Evolutionary conservation across 768 basidiomycete genomes (phyloP).

Genomic region (Serendipita indica): DNA sequence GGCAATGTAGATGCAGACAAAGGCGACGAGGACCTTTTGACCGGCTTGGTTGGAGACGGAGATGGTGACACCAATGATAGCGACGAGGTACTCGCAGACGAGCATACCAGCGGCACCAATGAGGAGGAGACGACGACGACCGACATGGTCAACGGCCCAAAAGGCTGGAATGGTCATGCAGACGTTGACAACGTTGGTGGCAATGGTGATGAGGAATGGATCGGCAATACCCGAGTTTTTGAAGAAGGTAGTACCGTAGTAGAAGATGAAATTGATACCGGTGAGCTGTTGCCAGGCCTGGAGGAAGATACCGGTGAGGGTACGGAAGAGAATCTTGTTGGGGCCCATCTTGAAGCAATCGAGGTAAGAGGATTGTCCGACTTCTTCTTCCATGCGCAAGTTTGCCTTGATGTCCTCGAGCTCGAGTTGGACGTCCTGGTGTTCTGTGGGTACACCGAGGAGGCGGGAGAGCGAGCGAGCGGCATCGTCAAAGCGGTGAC

Average conservation of each 20-base stretch:
- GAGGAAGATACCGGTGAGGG: slow-evolving; percentile 65
- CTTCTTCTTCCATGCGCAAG: slow-evolving; percentile 43
- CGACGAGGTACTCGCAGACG: slow-evolving; percentile 71
- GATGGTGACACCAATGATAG: slow-evolving; percentile 41
- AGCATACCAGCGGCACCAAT: slow-evolving; percentile 72
- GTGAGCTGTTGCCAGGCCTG: slow-evolving; percentile 73
- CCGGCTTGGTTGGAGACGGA: slow-evolving; percentile 34
- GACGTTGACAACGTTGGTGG: slow-evolving; percentile 63
- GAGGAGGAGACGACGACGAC: slow-evolving; percentile 66
- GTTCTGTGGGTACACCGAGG: slow-evolving; percentile 34
- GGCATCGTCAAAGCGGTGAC: slow-evolving; percentile 44
- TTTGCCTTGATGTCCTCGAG: slow-evolving; percentile 42
- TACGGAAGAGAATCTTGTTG: slow-evolving; percentile 55
- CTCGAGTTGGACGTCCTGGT: slow-evolving; percentile 41
- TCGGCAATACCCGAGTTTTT: slow-evolving; percentile 38
- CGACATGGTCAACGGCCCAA: slow-evolving; percentile 67
- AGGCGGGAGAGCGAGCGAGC: slow-evolving; percentile 45
- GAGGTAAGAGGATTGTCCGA: slow-evolving; percentile 47
- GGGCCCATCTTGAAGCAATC: slow-evolving; percentile 41
- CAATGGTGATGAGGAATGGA: slow-evolving; percentile 48
- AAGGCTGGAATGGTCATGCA: slow-evolving; percentile 68
- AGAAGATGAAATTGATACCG: slow-evolving; percentile 61
- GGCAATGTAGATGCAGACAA: slow-evolving; percentile 35
- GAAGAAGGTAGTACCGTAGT: slow-evolving; percentile 59
- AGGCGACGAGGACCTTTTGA: slow-evolving; percentile 47